Evolutionary conservation across 306 rosid species (phyloP), one percentile per base, ranked within the genome.

Genomic region (Lathyrus tuberosus): DNA sequence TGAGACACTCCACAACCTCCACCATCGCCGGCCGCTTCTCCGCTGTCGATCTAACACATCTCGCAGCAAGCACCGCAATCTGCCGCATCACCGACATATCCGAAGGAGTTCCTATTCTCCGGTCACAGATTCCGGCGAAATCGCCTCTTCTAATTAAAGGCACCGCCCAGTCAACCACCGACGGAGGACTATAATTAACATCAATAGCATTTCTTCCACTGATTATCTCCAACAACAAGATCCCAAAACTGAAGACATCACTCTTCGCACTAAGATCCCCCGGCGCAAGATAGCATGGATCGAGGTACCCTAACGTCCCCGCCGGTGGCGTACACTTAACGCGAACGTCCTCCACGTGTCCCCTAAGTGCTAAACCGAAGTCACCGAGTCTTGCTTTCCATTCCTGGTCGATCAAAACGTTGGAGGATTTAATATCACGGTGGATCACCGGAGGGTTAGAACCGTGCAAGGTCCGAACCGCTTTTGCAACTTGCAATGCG

Each of bases 231-330:
- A 93, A 13, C 30, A 93, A 71, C 65, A 93, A 65, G 62, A 93
- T 88, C 65, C 98, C 98, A 9, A 88, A 93, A 65, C 98, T 93
- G 84, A 93, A 93, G 11, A 93, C 98, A 64, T 93, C 98, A 71
- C 94, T 90, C 84, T 93, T 93, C 10, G 86, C 53, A 66, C 85
- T 90, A 10, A 93, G 87, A 78, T 93, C 98, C 52, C 61, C 85
- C 37, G 98, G 98, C 54, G 90, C 91, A 41, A 93, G 94, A 63
- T 93, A 93, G 65, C 84, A 78, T 0, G 98, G 98, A 56, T 93
- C 98, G 38, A 93, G 90, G 17, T 93, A 93, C 2, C 98, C 98
- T 51, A 93, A 76, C 58, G 98, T 93, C 13, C 98, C 98, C 53
- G 98, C 97, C 16, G 98, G 98, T 0, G 97, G 97, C 2, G 97